phyloP scores from a whole-genome alignment of 768 basidiomycete genomes.

The Russula virescens region DNA sequence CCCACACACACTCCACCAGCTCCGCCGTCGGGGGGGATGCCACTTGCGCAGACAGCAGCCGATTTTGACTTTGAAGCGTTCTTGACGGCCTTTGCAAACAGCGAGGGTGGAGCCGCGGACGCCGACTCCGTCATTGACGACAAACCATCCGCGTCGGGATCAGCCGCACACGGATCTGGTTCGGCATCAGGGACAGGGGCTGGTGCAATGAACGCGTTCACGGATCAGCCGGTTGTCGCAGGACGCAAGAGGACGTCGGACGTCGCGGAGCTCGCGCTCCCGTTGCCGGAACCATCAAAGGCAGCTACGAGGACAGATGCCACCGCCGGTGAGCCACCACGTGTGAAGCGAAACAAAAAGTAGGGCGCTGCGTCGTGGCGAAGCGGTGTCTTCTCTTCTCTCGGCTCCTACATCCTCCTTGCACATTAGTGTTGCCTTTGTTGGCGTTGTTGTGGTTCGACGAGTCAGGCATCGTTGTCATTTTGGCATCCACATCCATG shows the following conservation, averaged over 20 bases:
- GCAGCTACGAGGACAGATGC: not conserved
- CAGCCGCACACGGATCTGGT: not conserved
- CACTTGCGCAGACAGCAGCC: not conserved
- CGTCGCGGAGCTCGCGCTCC: conserved; percentile 26
- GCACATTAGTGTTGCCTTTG: not conserved
- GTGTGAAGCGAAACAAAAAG: conserved; percentile 29
- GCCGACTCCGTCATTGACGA: no score
- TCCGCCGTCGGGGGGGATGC: not conserved
- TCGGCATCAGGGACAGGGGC: not conserved
- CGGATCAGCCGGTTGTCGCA: conserved; percentile 4
- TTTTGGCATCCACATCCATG: not conserved
- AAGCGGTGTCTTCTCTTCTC: not conserved
- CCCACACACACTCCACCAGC: conserved; percentile 29
- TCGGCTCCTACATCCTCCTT: not conserved
- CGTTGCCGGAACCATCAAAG: conserved; percentile 1
- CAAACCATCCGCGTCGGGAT: not conserved
- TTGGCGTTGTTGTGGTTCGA: not conserved
- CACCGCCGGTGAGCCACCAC: conserved; percentile 16
- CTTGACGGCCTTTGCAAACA: conserved; percentile 31
- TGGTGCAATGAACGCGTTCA: not conserved
- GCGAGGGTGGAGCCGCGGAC: conserved; percentile 29
- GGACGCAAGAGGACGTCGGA: conserved; percentile 32
- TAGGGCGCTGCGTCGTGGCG: conserved; percentile 8
- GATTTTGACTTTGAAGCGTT: conserved; percentile 26
- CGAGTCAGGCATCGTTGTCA: not conserved